phyloP scores from a whole-genome alignment of 805 yeast genomes.

The Starmerella vaccinii region DNA sequence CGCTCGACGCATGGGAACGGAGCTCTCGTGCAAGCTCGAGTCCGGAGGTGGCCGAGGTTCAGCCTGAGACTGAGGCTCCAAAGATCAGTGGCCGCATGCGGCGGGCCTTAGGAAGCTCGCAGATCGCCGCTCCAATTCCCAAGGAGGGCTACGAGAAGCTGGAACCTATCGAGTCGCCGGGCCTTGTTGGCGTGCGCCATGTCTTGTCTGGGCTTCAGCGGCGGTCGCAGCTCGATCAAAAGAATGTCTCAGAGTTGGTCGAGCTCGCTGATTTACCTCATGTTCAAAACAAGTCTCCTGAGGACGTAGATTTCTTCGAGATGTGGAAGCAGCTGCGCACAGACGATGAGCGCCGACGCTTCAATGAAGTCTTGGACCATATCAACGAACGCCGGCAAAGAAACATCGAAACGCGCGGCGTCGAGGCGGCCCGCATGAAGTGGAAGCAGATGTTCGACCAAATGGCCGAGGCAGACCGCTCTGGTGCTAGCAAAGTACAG shows the following conservation, averaged over 20 bases:
- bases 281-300: constrained; percentile 29
- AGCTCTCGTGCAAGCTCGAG: background rate
- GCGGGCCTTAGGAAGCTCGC: constrained; percentile 4
- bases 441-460: constrained; percentile 72
- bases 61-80: constrained; percentile 1
- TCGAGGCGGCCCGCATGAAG: constrained; percentile 75
- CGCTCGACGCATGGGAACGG: background rate
- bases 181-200: constrained; percentile 68
- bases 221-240: constrained; percentile 24
- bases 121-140: constrained; percentile 32
- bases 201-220: constrained; percentile 35
- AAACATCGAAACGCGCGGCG: constrained; percentile 62
- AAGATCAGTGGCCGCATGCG: constrained; percentile 8
- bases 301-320: constrained; percentile 52
- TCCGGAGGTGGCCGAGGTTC: background rate
- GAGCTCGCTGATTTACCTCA: constrained; percentile 28
- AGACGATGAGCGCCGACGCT: constrained; percentile 38
- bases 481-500: constrained; percentile 36
- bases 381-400: constrained; percentile 70
- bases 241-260: constrained; percentile 22
- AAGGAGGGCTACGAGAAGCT: constrained; percentile 48
- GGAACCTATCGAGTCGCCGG: constrained; percentile 61
- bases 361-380: constrained; percentile 56
- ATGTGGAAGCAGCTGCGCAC: constrained; percentile 44
- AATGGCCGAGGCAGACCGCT: constrained; percentile 22